A percentile compares a stretch with the other conserved stretches of the same genome.
These are phyloP conservation scores for Durotheca rogersii DNA, from an alignment of 495 filamentous ascomycete genomes.

Conservation along the genomic window DNA sequence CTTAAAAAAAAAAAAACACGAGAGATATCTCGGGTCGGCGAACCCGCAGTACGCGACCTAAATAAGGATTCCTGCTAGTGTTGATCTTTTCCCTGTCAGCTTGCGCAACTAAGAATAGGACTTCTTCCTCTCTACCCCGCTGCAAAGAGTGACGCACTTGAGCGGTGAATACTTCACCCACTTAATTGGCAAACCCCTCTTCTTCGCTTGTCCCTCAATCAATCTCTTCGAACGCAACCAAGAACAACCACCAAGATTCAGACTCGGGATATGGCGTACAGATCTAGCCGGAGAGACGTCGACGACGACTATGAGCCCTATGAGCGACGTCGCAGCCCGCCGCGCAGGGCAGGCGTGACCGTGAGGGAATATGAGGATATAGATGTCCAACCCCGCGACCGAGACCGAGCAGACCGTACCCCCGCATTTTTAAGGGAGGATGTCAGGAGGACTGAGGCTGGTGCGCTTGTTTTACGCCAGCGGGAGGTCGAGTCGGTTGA, in stretches of 20 bases:
- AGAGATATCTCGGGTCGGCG: slow-evolving; percentile 1
- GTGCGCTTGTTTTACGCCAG: slow-evolving; percentile 46
- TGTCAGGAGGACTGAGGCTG: slow-evolving; percentile 39
- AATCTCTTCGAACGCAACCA: slow-evolving; percentile 3
- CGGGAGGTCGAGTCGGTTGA: slow-evolving; percentile 49
- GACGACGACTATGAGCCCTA: slow-evolving; percentile 32
- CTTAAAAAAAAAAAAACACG: neutral
- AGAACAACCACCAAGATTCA: slow-evolving; percentile 1
- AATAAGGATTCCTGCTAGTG: slow-evolving; percentile 7
- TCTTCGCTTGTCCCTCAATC: slow-evolving; percentile 12
- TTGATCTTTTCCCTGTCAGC: slow-evolving; percentile 25
- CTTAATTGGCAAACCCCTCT: slow-evolving; percentile 22
- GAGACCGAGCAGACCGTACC: slow-evolving; percentile 35
- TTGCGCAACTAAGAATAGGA: slow-evolving; percentile 15
- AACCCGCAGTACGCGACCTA: slow-evolving; percentile 7
- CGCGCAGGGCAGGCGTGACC: slow-evolving; percentile 34
- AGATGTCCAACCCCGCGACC: slow-evolving; percentile 38
- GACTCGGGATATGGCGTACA: slow-evolving; percentile 31
- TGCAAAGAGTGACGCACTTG: slow-evolving; percentile 30
- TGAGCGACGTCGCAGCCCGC: slow-evolving; percentile 38
- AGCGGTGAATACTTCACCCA: slow-evolving; percentile 26
- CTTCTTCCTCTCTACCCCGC: slow-evolving; percentile 27
- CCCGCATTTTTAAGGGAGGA: slow-evolving; percentile 47
- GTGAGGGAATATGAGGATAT: slow-evolving; percentile 43
- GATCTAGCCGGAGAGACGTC: slow-evolving; percentile 40